Base-by-base conservation (phyloP, 2,329 filamentous ascomycete species). In the Cercospora zeina region DNA sequence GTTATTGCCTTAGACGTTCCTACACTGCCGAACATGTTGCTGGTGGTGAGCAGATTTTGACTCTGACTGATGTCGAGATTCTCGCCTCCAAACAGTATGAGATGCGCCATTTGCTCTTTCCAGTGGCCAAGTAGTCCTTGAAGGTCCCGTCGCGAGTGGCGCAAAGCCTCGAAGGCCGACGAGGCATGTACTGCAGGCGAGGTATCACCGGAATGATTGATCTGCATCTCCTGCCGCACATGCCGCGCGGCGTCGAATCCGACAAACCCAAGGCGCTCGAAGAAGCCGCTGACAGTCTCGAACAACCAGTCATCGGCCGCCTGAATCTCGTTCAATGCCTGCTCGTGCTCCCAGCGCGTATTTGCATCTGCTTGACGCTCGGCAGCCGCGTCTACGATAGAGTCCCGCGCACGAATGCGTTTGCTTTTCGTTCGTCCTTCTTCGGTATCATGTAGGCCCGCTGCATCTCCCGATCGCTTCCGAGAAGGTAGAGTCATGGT, bases 401-500 rank as follows among this genome's bases (percentile, higher is more conserved):
- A 83, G 65, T 87, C 85, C 64, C 86, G 80, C 31, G 84, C 83
- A 57, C 85, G 81, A 16, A 85, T 81, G 36, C 86, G 80, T 69
- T 85, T 85, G 71, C 85, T 87, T 68, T 85, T 85, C 11, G 78
- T 76, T 53, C 85, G 80, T 19, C 81, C 80, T 54, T 82, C 82
- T 63, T 87, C 85, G 11, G 77, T 76, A 56, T 87, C 86, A 1
- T 85, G 80, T 30, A 86, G 77, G 9, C 82, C 83, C 54, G 84
- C 82, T 19, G 82, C 83, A 56, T 86, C 83, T 13, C 83, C 84
- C 2, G 85, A 87, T 61, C 86, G 78, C 72, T 88, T 88, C 19
- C 85, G 80, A 21, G 79, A 79, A 10, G 76, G 76, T 4, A 75
- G 69, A 53, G 70, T 74, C n/a, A 77, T 72, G 4, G 64, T 67